Conservation (phyloP, 176 grass and related monocot species). For the Musa acuminata region DNA sequence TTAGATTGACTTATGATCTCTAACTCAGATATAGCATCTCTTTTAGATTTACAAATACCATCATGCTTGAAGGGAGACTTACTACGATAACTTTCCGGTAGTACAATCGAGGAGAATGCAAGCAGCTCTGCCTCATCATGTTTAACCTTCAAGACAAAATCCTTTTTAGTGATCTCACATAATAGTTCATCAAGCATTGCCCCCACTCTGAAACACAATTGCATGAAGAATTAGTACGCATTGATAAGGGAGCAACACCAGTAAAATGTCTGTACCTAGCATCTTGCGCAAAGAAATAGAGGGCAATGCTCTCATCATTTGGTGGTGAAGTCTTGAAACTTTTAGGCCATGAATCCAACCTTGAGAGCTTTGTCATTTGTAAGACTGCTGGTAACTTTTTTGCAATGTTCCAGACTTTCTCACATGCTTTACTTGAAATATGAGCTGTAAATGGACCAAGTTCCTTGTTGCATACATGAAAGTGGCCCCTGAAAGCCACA, state of each 20-base stretch:
- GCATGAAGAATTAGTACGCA: neutral
- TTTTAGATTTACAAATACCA: neutral
- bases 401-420: slow-evolving; percentile 34
- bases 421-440: slow-evolving; percentile 53
- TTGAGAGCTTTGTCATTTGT: slow-evolving; percentile 36
- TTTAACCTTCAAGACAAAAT: slow-evolving; percentile 6
- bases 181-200: neutral
- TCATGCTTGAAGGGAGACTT: neutral
- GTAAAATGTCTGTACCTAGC: slow-evolving; percentile 27
- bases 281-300: slow-evolving; percentile 56
- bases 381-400: slow-evolving; percentile 30
- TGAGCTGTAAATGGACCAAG: slow-evolving; percentile 37
- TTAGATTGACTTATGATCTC: neutral
- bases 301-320: slow-evolving; percentile 47
- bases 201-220: neutral
- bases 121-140: slow-evolving; percentile 22
- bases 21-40: neutral
- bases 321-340: slow-evolving; percentile 38
- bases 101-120: slow-evolving; percentile 11
- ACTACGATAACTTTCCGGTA: slow-evolving; percentile 13
- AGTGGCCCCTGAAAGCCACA: slow-evolving; percentile 35
- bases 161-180: neutral
- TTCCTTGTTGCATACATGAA: slow-evolving; percentile 30
- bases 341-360: slow-evolving; percentile 48
- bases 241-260: neutral